Evolutionary conservation across 2,329 filamentous ascomycete genomes (phyloP), one percentile per base, ranked within the genome.

Genomic region (Claviceps quebecensis): DNA sequence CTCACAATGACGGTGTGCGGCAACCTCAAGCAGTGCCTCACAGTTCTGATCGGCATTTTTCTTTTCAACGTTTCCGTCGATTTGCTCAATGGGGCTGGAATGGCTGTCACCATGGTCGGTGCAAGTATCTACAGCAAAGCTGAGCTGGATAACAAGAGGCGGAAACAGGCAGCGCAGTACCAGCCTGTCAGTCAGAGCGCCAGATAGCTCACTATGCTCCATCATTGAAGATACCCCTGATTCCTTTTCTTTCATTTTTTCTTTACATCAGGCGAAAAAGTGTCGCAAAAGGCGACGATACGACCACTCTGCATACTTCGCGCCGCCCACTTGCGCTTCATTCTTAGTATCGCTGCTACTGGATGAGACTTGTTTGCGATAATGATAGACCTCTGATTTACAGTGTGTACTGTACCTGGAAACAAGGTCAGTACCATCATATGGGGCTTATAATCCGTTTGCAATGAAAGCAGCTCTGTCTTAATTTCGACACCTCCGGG

Each of bases 1-100:
- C 62, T 80, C 51, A 80, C 76, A 39, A 79, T 80, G 72, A 77
- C 75, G 6, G 75, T 80, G 5, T 77, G 75, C 54, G 76, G 74
- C 51, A 80, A 80, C 58, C 64, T 80, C 52, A 80, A 80, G 67
- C 76, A 79, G 60, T 75, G 73, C 54, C 61, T 78, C 44, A 78
- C 76, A 1, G 75, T 80, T 13, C 63, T 75, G 38, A 64, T 79
- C 34, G 76, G 75, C 45, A 75, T 78, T 41, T 63, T 72, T 47
- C 65, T 77, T 48, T 78, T 78, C 61, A 69, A 74, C 49, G 69
- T 77, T 56, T 65, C 65, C 26, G 67, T 78, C 29, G 72, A 72
- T 57, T 62, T 68, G 56, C 69, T 70, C 57, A 81, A 81, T 61
- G 76, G 75, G n/a, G 57, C 75, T 14, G 78, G 75, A 44, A 78